Percentiles rank a stretch among this genome's conserved stretches.
These are phyloP conservation scores for Trichomonascaceae sp. DNA, from an alignment of 1,139 yeast genomes.

Conservation along the genomic window DNA sequence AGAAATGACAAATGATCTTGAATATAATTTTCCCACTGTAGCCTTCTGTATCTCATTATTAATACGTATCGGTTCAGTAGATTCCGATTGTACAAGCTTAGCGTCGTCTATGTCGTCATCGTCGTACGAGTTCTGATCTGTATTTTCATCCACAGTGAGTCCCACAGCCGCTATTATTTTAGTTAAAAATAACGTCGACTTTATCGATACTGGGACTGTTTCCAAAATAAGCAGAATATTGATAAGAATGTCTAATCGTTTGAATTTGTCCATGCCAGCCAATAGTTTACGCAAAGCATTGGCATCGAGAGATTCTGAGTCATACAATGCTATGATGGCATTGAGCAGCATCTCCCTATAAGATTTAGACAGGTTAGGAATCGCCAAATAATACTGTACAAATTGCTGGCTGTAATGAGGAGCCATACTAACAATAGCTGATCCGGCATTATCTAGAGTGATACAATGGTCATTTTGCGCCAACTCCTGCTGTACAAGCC, in stretches of 20 bases:
- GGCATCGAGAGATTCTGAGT: neutral
- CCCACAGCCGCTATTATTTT: constrained; percentile 2
- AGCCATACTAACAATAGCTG: neutral
- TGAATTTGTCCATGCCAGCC: neutral
- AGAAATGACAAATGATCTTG: constrained; percentile 11
- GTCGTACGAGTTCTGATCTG: neutral
- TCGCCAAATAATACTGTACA: constrained; percentile 1
- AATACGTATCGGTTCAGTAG: neutral
- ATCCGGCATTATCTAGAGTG: neutral
- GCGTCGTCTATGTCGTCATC: constrained; percentile 5
- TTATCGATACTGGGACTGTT: neutral
- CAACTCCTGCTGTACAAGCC: neutral
- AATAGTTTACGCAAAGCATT: neutral
- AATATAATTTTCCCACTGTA: constrained; percentile 10
- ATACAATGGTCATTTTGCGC: neutral
- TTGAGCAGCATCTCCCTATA: neutral
- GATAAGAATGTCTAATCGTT: constrained; percentile 1
- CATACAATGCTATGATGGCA: neutral
- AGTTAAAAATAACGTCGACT: neutral
- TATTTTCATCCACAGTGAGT: constrained; percentile 1
- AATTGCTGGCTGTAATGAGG: neutral
- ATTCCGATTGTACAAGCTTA: neutral
- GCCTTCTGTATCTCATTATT: neutral
- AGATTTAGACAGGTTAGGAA: neutral
- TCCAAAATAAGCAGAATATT: constrained; percentile 1